Evolutionary conservation across 805 yeast species (phyloP), one percentile per base, ranked within the genome.

Genomic region (Wickerhamiella sorbophila): DNA sequence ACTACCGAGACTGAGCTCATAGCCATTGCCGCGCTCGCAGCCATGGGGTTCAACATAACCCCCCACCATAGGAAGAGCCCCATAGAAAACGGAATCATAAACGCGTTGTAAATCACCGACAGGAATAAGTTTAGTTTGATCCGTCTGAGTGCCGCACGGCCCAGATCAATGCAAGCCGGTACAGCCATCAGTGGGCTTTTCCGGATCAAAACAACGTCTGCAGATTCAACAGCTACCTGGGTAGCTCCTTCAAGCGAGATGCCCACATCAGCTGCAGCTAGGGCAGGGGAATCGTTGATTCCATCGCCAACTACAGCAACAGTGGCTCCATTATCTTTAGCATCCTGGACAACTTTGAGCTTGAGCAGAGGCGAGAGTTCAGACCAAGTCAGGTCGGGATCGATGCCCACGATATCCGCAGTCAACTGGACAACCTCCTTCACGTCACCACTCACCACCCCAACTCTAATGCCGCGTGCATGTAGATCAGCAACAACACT

Each of bases 241-340:
- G 97, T 83, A 4, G 97, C 95, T 0, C 93, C 74, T 8, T 93
- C 79, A 44, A 93, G 75, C 9, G 97, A 91, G 52, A 93, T 75
- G 19, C 98, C 98, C 16, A 91, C 62, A 50, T 86, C 84, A 1
- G 95, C 81, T 43, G 79, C 71, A 1, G 84, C 94, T 42, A 91
- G 69, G 0, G 97, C 97, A 0, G 98, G 96, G 0, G 97, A 94
- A 58, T 91, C 99, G 59, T 91, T 91, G 50, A 91, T 83, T 45
- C 99, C 99, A 62, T 91, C 99, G 31, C 99, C 99, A 18, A 91
- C 79, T 67, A 93, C 86, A 4, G 87, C 88, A 33, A 91, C 79
- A n/a, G 35, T 39, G 10, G 44, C 41, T 14, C 55, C 58, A 53
- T 78, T 82, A 42, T 84, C 62, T 38, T 69, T 66, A 33, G 52